Evolutionary conservation across 495 filamentous ascomycete genomes (phyloP).

Genomic region (Trichoderma orchidacearum): DNA sequence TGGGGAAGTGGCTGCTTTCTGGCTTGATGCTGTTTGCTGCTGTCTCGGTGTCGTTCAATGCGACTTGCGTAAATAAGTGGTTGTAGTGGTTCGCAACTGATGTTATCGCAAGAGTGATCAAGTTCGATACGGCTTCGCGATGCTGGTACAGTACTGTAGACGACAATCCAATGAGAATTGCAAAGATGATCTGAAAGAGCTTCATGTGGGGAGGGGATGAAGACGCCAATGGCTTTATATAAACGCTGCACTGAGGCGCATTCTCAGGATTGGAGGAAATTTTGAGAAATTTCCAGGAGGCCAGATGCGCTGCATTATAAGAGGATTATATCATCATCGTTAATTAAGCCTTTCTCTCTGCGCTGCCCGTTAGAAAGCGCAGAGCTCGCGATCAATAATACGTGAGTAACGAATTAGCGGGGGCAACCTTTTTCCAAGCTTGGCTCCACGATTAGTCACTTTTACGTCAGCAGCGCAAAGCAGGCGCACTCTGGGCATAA

Average conservation of each 20-base stretch:
- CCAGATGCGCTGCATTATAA: background rate
- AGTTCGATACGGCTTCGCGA: constrained; percentile 6
- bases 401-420: background rate
- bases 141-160: constrained; percentile 19
- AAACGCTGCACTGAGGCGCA: too few relatives aligned
- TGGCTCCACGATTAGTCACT: constrained; percentile 1
- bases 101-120: background rate
- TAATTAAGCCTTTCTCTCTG: background rate
- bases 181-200: constrained; percentile 15
- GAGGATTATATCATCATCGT: background rate
- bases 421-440: background rate
- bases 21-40: background rate
- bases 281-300: constrained; percentile 8
- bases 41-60: background rate
- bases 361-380: background rate
- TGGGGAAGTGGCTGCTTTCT: background rate
- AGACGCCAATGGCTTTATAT: constrained; percentile 5
- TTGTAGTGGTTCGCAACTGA: background rate
- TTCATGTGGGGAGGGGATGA: constrained; percentile 13
- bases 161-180: constrained; percentile 22
- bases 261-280: constrained; percentile 11
- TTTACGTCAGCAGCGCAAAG: constrained; percentile 6
- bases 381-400: background rate
- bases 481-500: too few relatives aligned
- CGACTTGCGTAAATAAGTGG: background rate